Base-by-base conservation (phyloP, 1,139 yeast species). In the Fermentozyma sake region DNA sequence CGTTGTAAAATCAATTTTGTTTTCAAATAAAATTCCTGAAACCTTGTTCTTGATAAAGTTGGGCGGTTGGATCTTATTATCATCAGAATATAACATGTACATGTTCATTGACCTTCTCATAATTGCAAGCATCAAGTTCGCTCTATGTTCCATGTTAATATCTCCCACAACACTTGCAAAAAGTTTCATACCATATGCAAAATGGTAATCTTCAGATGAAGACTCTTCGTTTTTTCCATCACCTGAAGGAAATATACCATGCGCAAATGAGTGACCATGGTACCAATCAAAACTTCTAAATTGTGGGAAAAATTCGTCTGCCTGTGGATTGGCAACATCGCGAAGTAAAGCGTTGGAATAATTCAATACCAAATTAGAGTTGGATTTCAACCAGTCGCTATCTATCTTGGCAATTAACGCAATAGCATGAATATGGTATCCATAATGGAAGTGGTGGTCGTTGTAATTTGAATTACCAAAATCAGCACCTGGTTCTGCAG, bases 371-470 rank as follows among this genome's bases (percentile, higher is more conserved):
- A 50, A 31, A 7, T 45, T 39, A 27, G 55, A 42, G 21, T 63
- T 57, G 2, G 35, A 43, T 17, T 38, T 33, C 12, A 63, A 44
- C 65, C 68, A 61, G 5, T 42, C 33, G 8, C 41, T 37, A 42
- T 81, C 91, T 14, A 78, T 73, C 30, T 68, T 52, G 1, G 75
- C 79, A 7, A 78, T 56, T 11, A 82, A 54, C 0, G 89, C 83
- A 28, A 81, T 76, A 0, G 91, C 83, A 46, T 80, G 81, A 22
- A 82, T 68, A 44, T 79, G 86, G 42, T 82, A 82, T 1, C 86
- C 85, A 46, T 80, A 82, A 54, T 82, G 91, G 62, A 82, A 82
- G 52, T 82, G 91, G 44, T 82, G 93, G 44, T 82, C 93, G 44
- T 82, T 82, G 48, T 81, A 82, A 45, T 73, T 77, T 7, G 87